Conservation (phyloP, 2,329 filamentous ascomycete genomes). For the Chalara sp. region DNA sequence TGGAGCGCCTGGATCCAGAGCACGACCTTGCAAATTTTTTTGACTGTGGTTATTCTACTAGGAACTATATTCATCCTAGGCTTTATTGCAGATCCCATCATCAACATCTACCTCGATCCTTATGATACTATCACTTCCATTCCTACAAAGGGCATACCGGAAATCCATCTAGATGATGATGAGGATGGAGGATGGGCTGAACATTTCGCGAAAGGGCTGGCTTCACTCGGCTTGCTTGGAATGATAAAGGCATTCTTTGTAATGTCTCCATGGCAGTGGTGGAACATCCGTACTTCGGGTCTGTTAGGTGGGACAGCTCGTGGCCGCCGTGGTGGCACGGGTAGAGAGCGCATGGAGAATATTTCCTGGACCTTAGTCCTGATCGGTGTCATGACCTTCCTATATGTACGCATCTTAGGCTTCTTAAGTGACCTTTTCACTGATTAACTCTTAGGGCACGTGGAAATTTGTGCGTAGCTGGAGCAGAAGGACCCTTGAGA, state of each 20-base stretch:
- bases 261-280: slow-evolving; percentile 70
- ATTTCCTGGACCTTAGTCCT: slow-evolving; percentile 74
- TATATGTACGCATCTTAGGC: slow-evolving; percentile 53
- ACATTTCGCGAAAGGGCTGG: slow-evolving; percentile 84
- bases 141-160: slow-evolving; percentile 32
- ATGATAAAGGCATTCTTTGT: slow-evolving; percentile 74
- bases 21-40: slow-evolving; percentile 54
- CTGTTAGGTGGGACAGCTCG: slow-evolving; percentile 44
- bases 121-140: slow-evolving; percentile 49
- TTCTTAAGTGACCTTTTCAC: neutral
- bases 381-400: slow-evolving; percentile 73
- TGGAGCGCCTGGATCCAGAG: slow-evolving; percentile 68
- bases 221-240: slow-evolving; percentile 82
- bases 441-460: slow-evolving; percentile 48
- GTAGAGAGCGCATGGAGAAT: slow-evolving; percentile 70
- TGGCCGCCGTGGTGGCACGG: slow-evolving; percentile 50
- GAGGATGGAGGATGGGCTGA: slow-evolving; percentile 61
- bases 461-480: slow-evolving; percentile 76
- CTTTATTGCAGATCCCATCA: slow-evolving; percentile 87
- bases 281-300: slow-evolving; percentile 60
- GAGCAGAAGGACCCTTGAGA: slow-evolving; percentile 67
- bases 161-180: slow-evolving; percentile 34
- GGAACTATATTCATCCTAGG: slow-evolving; percentile 74
- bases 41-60: slow-evolving; percentile 69
- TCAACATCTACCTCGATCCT: slow-evolving; percentile 82